Percentiles rank a stretch among this genome's conserved stretches.
Conservation (phyloP, 805 yeast species). For the Cyberlindnera galapagoensis region DNA sequence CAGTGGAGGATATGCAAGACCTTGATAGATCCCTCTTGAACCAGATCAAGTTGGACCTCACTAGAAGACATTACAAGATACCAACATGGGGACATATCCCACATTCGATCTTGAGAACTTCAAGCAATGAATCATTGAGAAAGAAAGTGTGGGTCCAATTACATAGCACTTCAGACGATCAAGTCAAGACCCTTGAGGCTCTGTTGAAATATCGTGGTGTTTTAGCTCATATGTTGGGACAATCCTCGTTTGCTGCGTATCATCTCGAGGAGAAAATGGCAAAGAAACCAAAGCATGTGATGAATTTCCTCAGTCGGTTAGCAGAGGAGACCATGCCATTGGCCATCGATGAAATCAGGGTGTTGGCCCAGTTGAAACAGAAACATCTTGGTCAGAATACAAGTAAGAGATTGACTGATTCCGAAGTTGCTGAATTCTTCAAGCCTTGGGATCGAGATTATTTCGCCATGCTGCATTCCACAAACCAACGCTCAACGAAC, state of each 20-base stretch:
- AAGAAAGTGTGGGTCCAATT: slow-evolving; percentile 67
- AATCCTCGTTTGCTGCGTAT: slow-evolving; percentile 65
- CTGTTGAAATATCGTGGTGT: slow-evolving; percentile 61
- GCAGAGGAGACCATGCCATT: slow-evolving; percentile 44
- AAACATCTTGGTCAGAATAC: slow-evolving; percentile 22
- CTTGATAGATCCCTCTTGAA: slow-evolving; percentile 19
- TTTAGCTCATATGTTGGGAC: slow-evolving; percentile 69
- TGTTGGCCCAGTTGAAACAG: slow-evolving; percentile 35
- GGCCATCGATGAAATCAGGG: slow-evolving; percentile 53
- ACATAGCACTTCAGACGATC: slow-evolving; percentile 59
- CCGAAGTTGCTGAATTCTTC: slow-evolving; percentile 39
- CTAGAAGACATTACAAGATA: slow-evolving; percentile 38
- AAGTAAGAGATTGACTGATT: slow-evolving; percentile 24
- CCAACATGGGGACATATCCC: slow-evolving; percentile 63
- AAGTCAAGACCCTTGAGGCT: slow-evolving; percentile 50
- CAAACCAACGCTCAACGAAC: slow-evolving; percentile 28
- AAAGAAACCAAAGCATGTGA: slow-evolving; percentile 67
- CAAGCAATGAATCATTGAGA: slow-evolving; percentile 52
- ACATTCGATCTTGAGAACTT: slow-evolving; percentile 53
- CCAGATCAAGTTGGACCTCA: slow-evolving; percentile 28
- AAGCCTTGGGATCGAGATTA: slow-evolving; percentile 94
- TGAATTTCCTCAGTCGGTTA: slow-evolving; percentile 57
- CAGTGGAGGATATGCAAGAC: slow-evolving; percentile 17
- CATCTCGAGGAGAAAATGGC: slow-evolving; percentile 91
- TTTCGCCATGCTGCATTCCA: slow-evolving; percentile 30